phyloP scores from a whole-genome alignment of 2,329 filamentous ascomycete species.

The Alternaria conjuncta region DNA sequence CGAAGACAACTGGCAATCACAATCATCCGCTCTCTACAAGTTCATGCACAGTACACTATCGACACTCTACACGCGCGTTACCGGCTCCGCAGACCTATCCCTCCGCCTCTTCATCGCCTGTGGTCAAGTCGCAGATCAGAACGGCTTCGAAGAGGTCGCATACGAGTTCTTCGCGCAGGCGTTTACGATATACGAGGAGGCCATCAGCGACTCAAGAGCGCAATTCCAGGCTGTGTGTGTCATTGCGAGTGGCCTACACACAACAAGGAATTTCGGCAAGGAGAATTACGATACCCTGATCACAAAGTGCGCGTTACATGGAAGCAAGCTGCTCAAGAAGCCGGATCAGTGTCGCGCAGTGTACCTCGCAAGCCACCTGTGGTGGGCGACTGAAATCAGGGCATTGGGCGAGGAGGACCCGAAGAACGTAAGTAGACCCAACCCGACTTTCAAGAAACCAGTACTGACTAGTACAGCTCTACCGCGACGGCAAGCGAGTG shows the following conservation, averaged over 20 bases:
- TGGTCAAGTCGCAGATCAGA: constrained; percentile 90
- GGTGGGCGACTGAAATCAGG: constrained; percentile 91
- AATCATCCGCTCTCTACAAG: constrained; percentile 86
- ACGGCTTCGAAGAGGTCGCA: constrained; percentile 90
- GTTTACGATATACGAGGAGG: constrained; percentile 97
- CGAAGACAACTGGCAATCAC: constrained; percentile 74
- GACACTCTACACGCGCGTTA: constrained; percentile 85
- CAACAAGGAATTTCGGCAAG: constrained; percentile 87
- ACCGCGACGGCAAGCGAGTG: constrained; percentile 96
- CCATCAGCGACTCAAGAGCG: constrained; percentile 91
- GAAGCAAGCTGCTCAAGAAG: constrained; percentile 95
- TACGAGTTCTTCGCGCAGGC: constrained; percentile 99
- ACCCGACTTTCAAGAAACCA: not conserved
- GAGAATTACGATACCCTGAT: constrained; percentile 99
- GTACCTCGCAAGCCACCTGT: constrained; percentile 93
- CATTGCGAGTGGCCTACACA: constrained; percentile 86
- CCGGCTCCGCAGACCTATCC: constrained; percentile 83
- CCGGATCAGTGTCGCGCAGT: constrained; percentile 97
- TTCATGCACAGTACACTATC: constrained; percentile 92
- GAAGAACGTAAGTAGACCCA: constrained; percentile 67
- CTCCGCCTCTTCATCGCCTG: constrained; percentile 89
- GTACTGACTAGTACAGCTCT: constrained; percentile 62
- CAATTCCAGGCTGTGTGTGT: constrained; percentile 98
- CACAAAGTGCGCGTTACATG: constrained; percentile 95
- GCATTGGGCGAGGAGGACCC: constrained; percentile 81